Percentiles rank a stretch among this genome's conserved stretches.
phyloP scores from a whole-genome alignment of 805 yeast species.

The Pichia scutulata region DNA sequence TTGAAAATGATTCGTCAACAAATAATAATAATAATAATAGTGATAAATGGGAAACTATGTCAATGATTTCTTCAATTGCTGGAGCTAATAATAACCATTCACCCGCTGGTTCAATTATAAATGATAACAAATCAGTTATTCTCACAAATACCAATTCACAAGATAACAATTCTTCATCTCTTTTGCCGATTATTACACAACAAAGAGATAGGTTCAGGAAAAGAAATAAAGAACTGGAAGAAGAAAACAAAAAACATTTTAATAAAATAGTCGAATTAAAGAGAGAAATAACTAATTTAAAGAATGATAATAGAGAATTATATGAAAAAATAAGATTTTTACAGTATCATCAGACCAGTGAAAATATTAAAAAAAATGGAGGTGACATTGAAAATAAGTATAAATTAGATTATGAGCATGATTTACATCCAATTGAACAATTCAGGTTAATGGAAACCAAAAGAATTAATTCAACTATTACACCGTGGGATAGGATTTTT shows the following conservation, averaged over 20 bases:
- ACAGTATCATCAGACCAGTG: slow-evolving; percentile 40
- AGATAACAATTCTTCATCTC: slow-evolving; percentile 27
- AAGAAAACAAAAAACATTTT: slow-evolving; percentile 58
- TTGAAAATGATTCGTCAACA: slow-evolving; percentile 33
- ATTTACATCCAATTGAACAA: slow-evolving; percentile 74
- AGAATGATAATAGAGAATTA: slow-evolving; percentile 67
- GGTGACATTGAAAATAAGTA: slow-evolving; percentile 48
- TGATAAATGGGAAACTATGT: slow-evolving; percentile 54
- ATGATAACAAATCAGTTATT: background rate
- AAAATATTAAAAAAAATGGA: slow-evolving; percentile 20
- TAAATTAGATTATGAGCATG: slow-evolving; percentile 61
- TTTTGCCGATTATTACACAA: slow-evolving; percentile 82
- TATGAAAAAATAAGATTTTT: slow-evolving; percentile 71
- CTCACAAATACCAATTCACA: background rate
- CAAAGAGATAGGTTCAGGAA: slow-evolving; percentile 90
- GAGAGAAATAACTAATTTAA: slow-evolving; percentile 54
- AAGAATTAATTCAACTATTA: slow-evolving; percentile 60
- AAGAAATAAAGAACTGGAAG: slow-evolving; percentile 78
- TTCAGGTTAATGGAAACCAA: slow-evolving; percentile 74
- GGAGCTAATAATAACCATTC: slow-evolving; percentile 26
- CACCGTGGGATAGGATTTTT: slow-evolving; percentile 74
- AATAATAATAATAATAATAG: slow-evolving; percentile 27
- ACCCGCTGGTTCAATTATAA: background rate
- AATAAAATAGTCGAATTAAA: slow-evolving; percentile 50
- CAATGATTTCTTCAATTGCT: slow-evolving; percentile 56